A percentile compares a stretch with the other conserved stretches of the same genome.
Evolutionary conservation across 1,139 yeast species (phyloP).

Genomic region (Scheffersomyces lignicola): DNA sequence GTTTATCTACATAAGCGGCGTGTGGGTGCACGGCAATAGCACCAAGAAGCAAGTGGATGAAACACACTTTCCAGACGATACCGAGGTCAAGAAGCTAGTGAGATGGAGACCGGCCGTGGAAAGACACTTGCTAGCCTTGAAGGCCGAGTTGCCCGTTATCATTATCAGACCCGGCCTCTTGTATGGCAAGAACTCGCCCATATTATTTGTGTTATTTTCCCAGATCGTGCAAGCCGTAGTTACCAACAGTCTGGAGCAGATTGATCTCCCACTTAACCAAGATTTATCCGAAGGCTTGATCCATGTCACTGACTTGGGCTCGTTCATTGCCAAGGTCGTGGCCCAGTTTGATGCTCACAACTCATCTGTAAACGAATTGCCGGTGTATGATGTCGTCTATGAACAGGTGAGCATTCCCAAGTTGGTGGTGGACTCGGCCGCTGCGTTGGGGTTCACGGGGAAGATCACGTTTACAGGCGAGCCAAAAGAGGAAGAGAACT

Average conservation of each 20-base stretch:
- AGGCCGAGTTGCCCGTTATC: slow-evolving; percentile 2
- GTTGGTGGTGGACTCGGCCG: background rate
- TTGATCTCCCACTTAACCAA: background rate
- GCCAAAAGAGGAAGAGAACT: slow-evolving; percentile 5
- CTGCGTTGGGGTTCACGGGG: slow-evolving; percentile 6
- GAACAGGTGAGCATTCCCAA: slow-evolving; percentile 2
- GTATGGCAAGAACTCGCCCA: slow-evolving; percentile 6
- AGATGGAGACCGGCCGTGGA: slow-evolving; percentile 3
- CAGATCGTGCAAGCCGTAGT: slow-evolving; percentile 1
- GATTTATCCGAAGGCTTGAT: slow-evolving; percentile 2
- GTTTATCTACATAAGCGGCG: slow-evolving; percentile 6
- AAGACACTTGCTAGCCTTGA: background rate
- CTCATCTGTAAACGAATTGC: slow-evolving; percentile 2
- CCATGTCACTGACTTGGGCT: slow-evolving; percentile 4
- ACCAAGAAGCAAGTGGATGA: slow-evolving; percentile 3
- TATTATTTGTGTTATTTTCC: slow-evolving; percentile 2
- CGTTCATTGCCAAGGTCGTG: background rate
- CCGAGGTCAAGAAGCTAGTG: background rate
- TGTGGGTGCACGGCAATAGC: slow-evolving; percentile 7
- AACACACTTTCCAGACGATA: background rate
- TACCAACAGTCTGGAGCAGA: background rate
- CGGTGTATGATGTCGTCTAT: slow-evolving; percentile 5
- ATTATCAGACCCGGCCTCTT: slow-evolving; percentile 7
- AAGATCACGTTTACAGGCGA: slow-evolving; percentile 5
- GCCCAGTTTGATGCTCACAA: slow-evolving; percentile 4